A percentile compares a stretch with the other conserved stretches of the same genome.
Conservation (phyloP, 345 rosid genomes). For the Boechera retrofracta region DNA sequence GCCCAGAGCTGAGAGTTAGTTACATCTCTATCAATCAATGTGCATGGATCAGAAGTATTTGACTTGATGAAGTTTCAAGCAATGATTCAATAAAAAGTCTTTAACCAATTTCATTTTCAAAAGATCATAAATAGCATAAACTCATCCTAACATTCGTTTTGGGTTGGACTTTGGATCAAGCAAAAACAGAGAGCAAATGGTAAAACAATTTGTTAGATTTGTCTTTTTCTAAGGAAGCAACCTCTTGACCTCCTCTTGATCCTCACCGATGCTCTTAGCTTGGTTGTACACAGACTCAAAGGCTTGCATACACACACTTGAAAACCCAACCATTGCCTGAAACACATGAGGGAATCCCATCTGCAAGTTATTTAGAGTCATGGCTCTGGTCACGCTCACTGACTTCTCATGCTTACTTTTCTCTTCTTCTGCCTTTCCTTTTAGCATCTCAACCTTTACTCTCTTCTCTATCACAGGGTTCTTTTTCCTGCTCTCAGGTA, state of each 20-base stretch:
- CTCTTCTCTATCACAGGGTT: conserved; percentile 73
- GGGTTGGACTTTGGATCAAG: conserved; percentile 11
- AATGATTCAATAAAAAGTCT: conserved; percentile 9
- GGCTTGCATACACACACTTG: conserved; percentile 90
- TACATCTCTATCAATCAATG: conserved; percentile 15
- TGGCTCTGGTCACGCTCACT: conserved; percentile 72
- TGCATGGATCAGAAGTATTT: conserved; percentile 2
- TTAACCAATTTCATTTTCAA: conserved; percentile 22
- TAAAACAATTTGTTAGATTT: conserved; percentile 10
- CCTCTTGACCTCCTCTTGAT: conserved; percentile 48
- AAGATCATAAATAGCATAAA: conserved; percentile 19
- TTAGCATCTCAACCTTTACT: conserved; percentile 62
- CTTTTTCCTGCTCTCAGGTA: conserved; percentile 57
- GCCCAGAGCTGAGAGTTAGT: not conserved
- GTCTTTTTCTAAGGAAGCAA: conserved; percentile 35
- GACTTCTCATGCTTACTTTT: conserved; percentile 79
- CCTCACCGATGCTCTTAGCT: conserved; percentile 58
- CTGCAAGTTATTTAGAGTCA: conserved; percentile 87
- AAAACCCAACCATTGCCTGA: conserved; percentile 90
- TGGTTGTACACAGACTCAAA: conserved; percentile 83
- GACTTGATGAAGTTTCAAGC: not conserved
- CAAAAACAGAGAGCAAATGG: conserved; percentile 21
- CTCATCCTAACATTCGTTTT: conserved; percentile 31
- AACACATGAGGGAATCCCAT: conserved; percentile 94
- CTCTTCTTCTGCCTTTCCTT: conserved; percentile 85